A percentile compares a stretch with the other conserved stretches of the same genome.
Evolutionary conservation across 768 basidiomycete species (phyloP).

Genomic region (Scleroderma citrinum): DNA sequence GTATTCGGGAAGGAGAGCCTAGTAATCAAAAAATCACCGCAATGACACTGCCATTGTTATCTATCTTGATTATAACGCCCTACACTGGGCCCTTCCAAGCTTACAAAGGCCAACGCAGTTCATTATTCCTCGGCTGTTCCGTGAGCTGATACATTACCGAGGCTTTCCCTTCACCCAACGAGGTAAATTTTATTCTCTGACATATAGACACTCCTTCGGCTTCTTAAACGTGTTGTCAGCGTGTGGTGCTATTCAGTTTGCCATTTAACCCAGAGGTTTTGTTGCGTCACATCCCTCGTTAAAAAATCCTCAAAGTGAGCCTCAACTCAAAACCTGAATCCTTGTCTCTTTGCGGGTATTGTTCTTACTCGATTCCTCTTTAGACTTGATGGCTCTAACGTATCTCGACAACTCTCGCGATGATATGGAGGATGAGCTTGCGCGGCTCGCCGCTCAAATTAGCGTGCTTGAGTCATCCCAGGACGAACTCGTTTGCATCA

Average conservation of each 20-base stretch:
- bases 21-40: background rate
- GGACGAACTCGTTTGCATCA: constrained; percentile 20
- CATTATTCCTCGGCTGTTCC: constrained; percentile 3
- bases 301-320: constrained; percentile 16
- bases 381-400: constrained; percentile 17
- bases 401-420: constrained; percentile 16
- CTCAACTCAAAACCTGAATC: background rate
- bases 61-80: background rate
- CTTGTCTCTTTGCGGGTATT: background rate
- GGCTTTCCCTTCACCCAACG: constrained; percentile 12
- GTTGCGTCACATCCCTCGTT: constrained; percentile 16
- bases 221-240: constrained; percentile 26
- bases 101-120: background rate
- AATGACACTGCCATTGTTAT: background rate
- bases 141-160: constrained; percentile 17
- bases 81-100: background rate
- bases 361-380: constrained; percentile 3
- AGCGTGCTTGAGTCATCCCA: constrained; percentile 23
- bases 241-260: constrained; percentile 14
- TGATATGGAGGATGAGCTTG: constrained; percentile 18
- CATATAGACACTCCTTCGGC: constrained; percentile 13
- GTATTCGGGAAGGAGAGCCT: background rate
- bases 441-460: constrained; percentile 21
- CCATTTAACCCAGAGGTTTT: constrained; percentile 23
- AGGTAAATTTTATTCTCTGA: constrained; percentile 14